A percentile compares a stretch with the other conserved stretches of the same genome.
Conservation (phyloP, 768 basidiomycete species). For the Suillus decipiens region DNA sequence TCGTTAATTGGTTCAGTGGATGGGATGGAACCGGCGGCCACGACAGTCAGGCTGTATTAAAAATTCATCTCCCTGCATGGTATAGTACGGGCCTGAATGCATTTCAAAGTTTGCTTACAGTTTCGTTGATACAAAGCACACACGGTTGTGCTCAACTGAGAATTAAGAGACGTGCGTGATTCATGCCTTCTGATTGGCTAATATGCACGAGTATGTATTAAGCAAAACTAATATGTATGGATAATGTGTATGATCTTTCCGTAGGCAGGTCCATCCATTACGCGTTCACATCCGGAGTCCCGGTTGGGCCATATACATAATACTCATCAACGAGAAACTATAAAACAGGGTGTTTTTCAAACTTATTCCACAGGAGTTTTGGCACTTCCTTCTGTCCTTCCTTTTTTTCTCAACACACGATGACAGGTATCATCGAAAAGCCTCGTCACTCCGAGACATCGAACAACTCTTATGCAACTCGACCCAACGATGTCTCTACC, state of each 20-base stretch:
- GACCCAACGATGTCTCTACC: slow-evolving; percentile 11
- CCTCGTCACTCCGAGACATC: slow-evolving; percentile 25
- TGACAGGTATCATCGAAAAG: slow-evolving; percentile 25
- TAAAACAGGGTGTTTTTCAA: slow-evolving; percentile 20
- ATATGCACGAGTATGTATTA: slow-evolving; percentile 3
- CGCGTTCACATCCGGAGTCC: slow-evolving; percentile 13
- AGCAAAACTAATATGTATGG: not conserved
- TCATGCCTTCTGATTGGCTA: slow-evolving; percentile 8
- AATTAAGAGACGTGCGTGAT: slow-evolving; percentile 4
- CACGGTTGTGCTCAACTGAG: not conserved
- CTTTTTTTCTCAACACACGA: slow-evolving; percentile 14
- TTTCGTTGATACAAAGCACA: slow-evolving; percentile 6
- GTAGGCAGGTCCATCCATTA: slow-evolving; percentile 6
- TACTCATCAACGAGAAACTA: slow-evolving; percentile 12
- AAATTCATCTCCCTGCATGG: slow-evolving; percentile 12
- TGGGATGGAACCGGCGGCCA: not conserved
- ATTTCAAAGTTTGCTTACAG: slow-evolving; percentile 6
- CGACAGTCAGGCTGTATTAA: not conserved
- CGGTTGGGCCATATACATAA: slow-evolving; percentile 4
- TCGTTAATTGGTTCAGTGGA: slow-evolving; percentile 1
- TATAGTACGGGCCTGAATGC: slow-evolving; percentile 10
- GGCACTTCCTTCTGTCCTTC: not conserved
- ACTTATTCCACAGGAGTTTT: not conserved
- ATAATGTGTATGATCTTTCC: not conserved
- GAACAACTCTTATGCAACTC: slow-evolving; percentile 13